Evolutionary conservation across 176 grass and related monocot genomes (phyloP).

Genomic region (Pontederia paniculata): DNA sequence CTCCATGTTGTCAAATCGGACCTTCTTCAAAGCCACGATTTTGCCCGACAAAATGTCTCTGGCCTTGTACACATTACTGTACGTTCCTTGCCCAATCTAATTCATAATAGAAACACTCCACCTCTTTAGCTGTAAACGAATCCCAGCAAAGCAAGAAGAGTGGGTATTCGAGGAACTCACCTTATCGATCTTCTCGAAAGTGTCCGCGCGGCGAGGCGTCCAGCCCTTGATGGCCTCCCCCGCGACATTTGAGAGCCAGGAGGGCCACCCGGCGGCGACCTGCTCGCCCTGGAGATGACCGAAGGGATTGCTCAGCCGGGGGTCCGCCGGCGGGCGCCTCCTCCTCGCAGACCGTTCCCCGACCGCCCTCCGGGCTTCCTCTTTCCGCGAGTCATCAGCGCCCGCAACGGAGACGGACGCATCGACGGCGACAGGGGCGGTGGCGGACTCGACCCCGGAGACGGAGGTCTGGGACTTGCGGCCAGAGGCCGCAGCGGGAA

Average conservation of each 20-base stretch:
- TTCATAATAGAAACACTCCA: not conserved
- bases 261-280: constrained; percentile 14
- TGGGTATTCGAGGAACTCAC: not conserved
- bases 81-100: constrained; percentile 20
- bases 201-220: constrained; percentile 13
- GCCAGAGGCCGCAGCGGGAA: not conserved
- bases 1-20: constrained; percentile 19
- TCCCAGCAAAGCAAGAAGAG: not conserved
- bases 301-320: not conserved
- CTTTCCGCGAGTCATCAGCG: not conserved
- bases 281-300: constrained; percentile 5
- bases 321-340: not conserved
- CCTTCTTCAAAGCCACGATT: constrained; percentile 19
- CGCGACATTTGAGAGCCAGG: constrained; percentile 9
- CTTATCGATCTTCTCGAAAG: constrained; percentile 19
- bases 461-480: not conserved
- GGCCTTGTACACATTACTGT: constrained; percentile 21
- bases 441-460: not conserved
- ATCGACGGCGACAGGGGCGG: too few species aligned
- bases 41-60: constrained; percentile 12
- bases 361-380: not conserved
- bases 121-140: not conserved
- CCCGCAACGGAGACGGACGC: not conserved
- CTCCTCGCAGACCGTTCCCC: not conserved
- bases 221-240: constrained; percentile 20